These are phyloP conservation scores for Amauroascus niger DNA, from an alignment of 2,329 filamentous ascomycete genomes.

Conservation along the genomic window DNA sequence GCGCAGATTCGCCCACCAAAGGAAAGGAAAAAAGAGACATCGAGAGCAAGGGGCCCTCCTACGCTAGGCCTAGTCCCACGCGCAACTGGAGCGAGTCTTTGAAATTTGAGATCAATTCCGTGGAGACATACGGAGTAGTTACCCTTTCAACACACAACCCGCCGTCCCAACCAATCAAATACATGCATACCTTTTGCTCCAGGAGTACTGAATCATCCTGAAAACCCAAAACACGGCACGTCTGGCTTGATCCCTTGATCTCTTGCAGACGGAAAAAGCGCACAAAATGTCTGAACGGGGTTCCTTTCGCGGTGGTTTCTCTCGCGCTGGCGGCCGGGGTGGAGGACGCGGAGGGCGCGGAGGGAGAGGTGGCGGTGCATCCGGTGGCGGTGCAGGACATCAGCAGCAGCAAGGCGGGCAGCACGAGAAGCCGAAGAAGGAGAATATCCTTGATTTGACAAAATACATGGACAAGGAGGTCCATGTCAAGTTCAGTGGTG, in stretches of 20 bases:
- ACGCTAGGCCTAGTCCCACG: background rate
- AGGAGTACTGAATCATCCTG: background rate
- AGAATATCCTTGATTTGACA: slow-evolving; percentile 89
- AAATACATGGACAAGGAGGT: slow-evolving; percentile 98
- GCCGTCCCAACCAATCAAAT: background rate
- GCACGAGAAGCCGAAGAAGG: slow-evolving; percentile 82
- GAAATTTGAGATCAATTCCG: background rate
- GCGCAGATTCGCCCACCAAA: background rate
- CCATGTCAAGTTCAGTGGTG: slow-evolving; percentile 92
- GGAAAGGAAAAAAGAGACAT: background rate
- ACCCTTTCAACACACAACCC: background rate
- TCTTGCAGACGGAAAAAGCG: background rate
- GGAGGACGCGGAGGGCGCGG: slow-evolving; percentile 32
- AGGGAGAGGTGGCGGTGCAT: slow-evolving; percentile 39
- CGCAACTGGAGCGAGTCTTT: background rate
- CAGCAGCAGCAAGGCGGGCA: slow-evolving; percentile 41
- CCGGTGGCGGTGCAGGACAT: slow-evolving; percentile 38
- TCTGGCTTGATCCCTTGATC: background rate
- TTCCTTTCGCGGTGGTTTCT: slow-evolving; percentile 50
- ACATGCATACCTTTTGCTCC: background rate
- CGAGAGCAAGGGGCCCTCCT: background rate
- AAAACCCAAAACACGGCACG: background rate
- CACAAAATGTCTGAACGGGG: slow-evolving; percentile 33
- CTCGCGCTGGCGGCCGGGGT: slow-evolving; percentile 36
- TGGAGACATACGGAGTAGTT: background rate